Conservation (phyloP, 2,329 filamentous ascomycete species). For the Didymella sp. region DNA sequence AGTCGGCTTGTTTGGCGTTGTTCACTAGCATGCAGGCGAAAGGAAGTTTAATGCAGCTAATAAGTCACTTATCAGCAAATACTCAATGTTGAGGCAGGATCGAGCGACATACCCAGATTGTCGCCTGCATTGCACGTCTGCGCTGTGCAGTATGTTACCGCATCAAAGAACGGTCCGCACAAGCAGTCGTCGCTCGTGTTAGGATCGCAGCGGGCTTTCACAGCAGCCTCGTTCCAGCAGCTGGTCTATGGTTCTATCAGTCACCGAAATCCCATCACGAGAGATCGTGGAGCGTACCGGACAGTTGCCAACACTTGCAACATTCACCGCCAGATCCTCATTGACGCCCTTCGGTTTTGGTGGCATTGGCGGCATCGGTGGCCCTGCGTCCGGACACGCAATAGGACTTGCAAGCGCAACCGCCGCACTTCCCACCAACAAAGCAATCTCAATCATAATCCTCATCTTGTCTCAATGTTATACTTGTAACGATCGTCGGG, state of each 20-base stretch:
- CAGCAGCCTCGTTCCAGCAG: slow-evolving; percentile 46
- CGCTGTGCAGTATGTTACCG: slow-evolving; percentile 39
- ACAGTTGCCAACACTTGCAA: slow-evolving; percentile 34
- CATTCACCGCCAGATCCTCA: slow-evolving; percentile 16
- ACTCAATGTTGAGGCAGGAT: background rate
- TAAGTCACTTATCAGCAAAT: background rate
- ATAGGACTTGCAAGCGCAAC: slow-evolving; percentile 33
- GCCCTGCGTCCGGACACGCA: slow-evolving; percentile 5
- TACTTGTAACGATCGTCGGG: slow-evolving; percentile 19
- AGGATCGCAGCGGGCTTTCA: slow-evolving; percentile 39
- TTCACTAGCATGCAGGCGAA: slow-evolving; percentile 14
- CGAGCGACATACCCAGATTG: slow-evolving; percentile 39
- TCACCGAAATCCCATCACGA: background rate
- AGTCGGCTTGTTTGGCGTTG: background rate
- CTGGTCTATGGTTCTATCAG: slow-evolving; percentile 31
- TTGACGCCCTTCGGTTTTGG: slow-evolving; percentile 1
- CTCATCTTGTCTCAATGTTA: slow-evolving; percentile 20
- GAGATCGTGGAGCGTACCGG: slow-evolving; percentile 27
- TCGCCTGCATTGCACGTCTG: slow-evolving; percentile 39
- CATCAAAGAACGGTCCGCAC: slow-evolving; percentile 45
- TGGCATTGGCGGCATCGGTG: slow-evolving; percentile 3
- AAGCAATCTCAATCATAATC: slow-evolving; percentile 22
- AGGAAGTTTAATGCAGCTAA: slow-evolving; percentile 20
- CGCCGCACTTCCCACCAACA: slow-evolving; percentile 22
- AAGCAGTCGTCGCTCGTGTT: slow-evolving; percentile 41